Conservation (phyloP, 2,329 filamentous ascomycete genomes). For the Penicillium sp. region DNA sequence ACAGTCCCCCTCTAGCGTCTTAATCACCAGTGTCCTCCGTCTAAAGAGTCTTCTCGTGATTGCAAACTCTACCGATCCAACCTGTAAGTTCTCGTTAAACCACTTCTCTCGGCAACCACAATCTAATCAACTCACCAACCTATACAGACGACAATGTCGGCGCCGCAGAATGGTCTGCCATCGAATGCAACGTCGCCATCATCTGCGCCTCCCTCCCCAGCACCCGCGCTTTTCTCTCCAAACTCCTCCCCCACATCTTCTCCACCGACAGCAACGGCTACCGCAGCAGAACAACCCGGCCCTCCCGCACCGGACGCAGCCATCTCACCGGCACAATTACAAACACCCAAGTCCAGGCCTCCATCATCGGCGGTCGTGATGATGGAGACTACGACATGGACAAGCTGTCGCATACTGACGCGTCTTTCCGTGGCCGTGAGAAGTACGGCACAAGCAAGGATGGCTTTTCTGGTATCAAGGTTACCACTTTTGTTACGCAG, state of each 20-base stretch:
- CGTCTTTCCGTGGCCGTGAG: constrained; percentile 9
- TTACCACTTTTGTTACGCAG: constrained; percentile 38
- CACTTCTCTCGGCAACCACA: background rate
- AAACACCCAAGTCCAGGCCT: constrained; percentile 31
- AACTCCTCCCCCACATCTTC: constrained; percentile 37
- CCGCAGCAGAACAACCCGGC: constrained; percentile 30
- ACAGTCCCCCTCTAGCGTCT: constrained; percentile 34
- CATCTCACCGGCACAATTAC: constrained; percentile 20
- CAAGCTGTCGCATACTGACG: constrained; percentile 18
- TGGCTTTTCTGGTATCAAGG: constrained; percentile 32
- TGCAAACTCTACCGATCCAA: constrained; percentile 37
- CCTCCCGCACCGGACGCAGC: constrained; percentile 26
- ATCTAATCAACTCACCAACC: constrained; percentile 7
- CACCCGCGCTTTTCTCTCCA: constrained; percentile 36
- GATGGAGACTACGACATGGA: constrained; percentile 26
- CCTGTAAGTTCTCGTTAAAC: constrained; percentile 31
- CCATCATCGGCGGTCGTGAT: constrained; percentile 27
- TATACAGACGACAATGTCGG: constrained; percentile 39
- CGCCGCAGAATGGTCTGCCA: constrained; percentile 52
- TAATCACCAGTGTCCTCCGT: constrained; percentile 49
- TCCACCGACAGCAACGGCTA: constrained; percentile 35
- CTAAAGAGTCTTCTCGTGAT: constrained; percentile 38
- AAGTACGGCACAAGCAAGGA: constrained; percentile 13
- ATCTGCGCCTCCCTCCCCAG: constrained; percentile 50
- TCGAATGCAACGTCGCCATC: constrained; percentile 51